A percentile compares a stretch with the other conserved stretches of the same genome.
phyloP scores from a whole-genome alignment of 1,284 basidiomycete genomes.

The Malassezia globosa region DNA sequence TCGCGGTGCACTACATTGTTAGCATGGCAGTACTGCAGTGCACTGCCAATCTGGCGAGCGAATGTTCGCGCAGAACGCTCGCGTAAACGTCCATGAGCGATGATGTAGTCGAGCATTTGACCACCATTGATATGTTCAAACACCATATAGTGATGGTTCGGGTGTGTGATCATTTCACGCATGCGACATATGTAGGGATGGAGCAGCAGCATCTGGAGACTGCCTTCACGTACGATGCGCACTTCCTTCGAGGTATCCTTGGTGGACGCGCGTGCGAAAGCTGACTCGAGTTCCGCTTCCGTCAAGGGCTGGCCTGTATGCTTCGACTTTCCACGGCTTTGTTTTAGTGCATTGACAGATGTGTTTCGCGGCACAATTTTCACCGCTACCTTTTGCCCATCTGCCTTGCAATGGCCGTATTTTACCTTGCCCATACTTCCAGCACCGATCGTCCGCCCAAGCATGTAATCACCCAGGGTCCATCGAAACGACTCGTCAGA shows the following conservation, averaged over 20 bases:
- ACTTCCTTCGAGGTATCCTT: constrained; percentile 95
- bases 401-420: constrained; percentile 75
- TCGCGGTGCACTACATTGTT: constrained; percentile 97
- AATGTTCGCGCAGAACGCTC: constrained; percentile 94
- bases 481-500: constrained; percentile 17
- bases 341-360: constrained; percentile 51
- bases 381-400: constrained; percentile 92
- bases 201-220: constrained; percentile 79
- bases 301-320: constrained; percentile 3
- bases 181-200: constrained; percentile 98
- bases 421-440: constrained; percentile 99
- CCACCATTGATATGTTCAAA: constrained; percentile 97
- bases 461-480: constrained; percentile 75
- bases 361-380: constrained; percentile 85
- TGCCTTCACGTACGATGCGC: constrained; percentile 86
- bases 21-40: constrained; percentile 89
- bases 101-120: constrained; percentile 99
- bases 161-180: constrained; percentile 67
- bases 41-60: constrained; percentile 87
- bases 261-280: constrained; percentile 24
- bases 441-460: constrained; percentile 91
- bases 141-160: constrained; percentile 90
- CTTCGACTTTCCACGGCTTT: constrained; percentile 18
- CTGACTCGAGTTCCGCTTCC: constrained; percentile 1
- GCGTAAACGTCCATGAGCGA: constrained; percentile 86